phyloP scores from a whole-genome alignment of 164 flowering plant genomes.

The Protea cynaroides region DNA sequence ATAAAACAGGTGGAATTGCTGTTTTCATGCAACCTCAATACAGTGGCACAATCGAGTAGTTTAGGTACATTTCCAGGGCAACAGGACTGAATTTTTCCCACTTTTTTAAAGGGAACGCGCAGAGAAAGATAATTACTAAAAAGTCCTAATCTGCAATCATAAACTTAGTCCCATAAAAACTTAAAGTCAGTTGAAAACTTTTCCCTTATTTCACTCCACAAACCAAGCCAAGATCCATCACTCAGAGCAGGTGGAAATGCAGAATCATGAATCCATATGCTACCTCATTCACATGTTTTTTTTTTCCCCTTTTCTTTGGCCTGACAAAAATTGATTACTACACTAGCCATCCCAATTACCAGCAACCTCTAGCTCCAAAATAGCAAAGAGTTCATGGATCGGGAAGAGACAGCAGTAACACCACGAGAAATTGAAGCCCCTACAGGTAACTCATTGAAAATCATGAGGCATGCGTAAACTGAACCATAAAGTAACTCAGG shows the following conservation, averaged over 20 bases:
- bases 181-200: not conserved
- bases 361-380: not conserved
- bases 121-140: too few relatives aligned
- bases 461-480: not conserved
- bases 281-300: not conserved
- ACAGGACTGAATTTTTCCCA: too few relatives aligned
- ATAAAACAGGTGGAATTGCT: too few relatives aligned
- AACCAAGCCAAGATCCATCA: not conserved
- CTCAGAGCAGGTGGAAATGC: not conserved
- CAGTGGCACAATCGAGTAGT: too few relatives aligned
- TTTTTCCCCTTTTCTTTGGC: too few relatives aligned
- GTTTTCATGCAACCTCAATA: too few relatives aligned
- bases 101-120: too few relatives aligned
- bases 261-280: not conserved
- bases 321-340: not conserved
- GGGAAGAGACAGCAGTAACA: not conserved
- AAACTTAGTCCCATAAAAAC: not conserved
- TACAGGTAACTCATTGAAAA: not conserved
- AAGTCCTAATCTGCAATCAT: not conserved
- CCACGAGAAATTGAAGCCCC: too few relatives aligned
- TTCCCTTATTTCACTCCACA: not conserved
- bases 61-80: too few relatives aligned
- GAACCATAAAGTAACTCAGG: not conserved
- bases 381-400: not conserved
- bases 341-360: constrained; percentile 1